A percentile compares a stretch with the other conserved stretches of the same genome.
Conservation (phyloP, 1,284 basidiomycete species). For the Puccinia coronata region DNA sequence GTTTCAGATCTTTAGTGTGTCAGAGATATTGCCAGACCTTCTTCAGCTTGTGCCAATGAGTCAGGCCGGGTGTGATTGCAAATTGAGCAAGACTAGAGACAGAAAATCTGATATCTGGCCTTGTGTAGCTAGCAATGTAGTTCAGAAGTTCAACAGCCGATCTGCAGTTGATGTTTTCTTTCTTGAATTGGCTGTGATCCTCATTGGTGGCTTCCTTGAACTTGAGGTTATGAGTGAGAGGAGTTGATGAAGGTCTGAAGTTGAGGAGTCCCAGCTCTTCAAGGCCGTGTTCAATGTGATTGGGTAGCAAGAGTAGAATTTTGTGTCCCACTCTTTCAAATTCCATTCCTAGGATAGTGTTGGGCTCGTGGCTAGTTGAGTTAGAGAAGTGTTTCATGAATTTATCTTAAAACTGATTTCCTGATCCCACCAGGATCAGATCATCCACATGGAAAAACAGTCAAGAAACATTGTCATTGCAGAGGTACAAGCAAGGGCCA, state of each 20-base stretch:
- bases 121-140: neutral
- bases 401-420: neutral
- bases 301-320: neutral
- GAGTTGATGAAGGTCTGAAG: neutral
- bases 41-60: neutral
- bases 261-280: neutral
- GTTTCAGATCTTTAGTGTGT: neutral
- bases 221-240: constrained; percentile 4
- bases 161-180: constrained; percentile 7
- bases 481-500: neutral
- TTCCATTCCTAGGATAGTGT: constrained; percentile 1
- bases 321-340: neutral
- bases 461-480: neutral
- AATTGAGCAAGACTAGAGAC: neutral
- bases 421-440: neutral
- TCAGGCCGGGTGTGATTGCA: neutral
- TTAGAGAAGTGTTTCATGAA: neutral
- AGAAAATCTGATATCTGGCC: constrained; percentile 24
- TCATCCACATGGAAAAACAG: constrained; percentile 34
- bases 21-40: neutral
- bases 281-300: constrained; percentile 11
- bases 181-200: neutral
- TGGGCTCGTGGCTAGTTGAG: neutral
- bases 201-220: constrained; percentile 1
- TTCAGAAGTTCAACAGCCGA: neutral